phyloP scores from a whole-genome alignment of 345 rosid genomes.

The Aethionema arabicum region DNA sequence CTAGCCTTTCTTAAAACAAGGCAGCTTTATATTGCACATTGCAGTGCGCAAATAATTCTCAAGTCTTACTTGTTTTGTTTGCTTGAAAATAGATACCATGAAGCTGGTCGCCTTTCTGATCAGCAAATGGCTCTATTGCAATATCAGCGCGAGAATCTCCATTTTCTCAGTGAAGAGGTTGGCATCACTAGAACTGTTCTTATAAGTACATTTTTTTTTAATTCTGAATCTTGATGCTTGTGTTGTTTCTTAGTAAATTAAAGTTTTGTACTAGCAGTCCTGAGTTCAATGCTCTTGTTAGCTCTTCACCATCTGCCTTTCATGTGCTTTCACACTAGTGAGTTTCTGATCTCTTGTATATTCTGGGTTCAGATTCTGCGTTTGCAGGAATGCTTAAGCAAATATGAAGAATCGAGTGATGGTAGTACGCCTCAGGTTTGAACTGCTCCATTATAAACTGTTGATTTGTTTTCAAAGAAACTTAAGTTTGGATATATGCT shows the following conservation, averaged over 20 bases:
- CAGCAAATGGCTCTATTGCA: conserved; percentile 99
- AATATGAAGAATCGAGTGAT: conserved; percentile 79
- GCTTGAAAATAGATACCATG: conserved; percentile 62
- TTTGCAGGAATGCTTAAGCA: conserved; percentile 85
- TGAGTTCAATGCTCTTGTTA: background rate
- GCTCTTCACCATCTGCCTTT: conserved; percentile 10
- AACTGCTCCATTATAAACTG: conserved; percentile 16
- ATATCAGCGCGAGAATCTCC: conserved; percentile 97
- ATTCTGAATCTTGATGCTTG: conserved; percentile 17
- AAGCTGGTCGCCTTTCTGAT: conserved; percentile 84
- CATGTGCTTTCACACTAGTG: background rate
- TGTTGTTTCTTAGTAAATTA: conserved; percentile 13
- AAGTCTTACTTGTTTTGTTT: conserved; percentile 18
- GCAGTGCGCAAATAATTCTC: background rate
- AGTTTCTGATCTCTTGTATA: conserved; percentile 4
- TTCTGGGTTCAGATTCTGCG: conserved; percentile 68
- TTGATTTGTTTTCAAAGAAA: background rate
- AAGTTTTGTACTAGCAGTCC: background rate
- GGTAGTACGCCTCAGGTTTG: conserved; percentile 90
- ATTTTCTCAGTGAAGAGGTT: conserved; percentile 96
- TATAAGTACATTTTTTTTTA: background rate
- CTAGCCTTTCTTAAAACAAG: background rate
- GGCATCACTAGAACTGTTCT: background rate
- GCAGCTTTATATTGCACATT: background rate
- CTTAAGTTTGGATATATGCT: conserved; percentile 1